Evolutionary conservation across 805 yeast genomes (phyloP).

Genomic region (Aciculoconidium aculeatum): DNA sequence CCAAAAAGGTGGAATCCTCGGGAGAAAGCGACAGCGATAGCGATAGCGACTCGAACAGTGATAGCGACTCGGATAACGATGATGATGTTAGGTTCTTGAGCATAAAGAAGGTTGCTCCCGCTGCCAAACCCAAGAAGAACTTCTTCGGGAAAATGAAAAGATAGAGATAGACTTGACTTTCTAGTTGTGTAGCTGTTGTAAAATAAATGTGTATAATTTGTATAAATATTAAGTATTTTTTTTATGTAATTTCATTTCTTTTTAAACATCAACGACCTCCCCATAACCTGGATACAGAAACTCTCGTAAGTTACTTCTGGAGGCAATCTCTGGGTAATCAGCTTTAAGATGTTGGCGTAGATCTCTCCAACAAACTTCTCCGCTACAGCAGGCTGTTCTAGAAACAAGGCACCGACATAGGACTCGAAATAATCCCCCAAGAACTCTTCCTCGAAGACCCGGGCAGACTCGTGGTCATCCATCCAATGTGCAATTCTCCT

Average conservation of each 20-base stretch:
- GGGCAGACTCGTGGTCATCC: constrained; percentile 11
- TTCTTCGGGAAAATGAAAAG: constrained; percentile 26
- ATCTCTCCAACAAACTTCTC: constrained; percentile 27
- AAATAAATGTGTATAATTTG: constrained; percentile 2
- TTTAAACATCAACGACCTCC: constrained; percentile 17
- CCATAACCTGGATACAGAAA: constrained; percentile 31
- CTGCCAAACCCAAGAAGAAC: constrained; percentile 10
- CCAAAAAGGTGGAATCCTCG: constrained; percentile 1
- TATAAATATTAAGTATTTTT: neutral
- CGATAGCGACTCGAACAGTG: constrained; percentile 11
- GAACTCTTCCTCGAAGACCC: constrained; percentile 35
- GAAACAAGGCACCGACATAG: constrained; percentile 36
- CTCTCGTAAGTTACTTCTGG: constrained; percentile 19
- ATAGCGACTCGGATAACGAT: constrained; percentile 8
- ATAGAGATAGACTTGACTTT: constrained; percentile 4
- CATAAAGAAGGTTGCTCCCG: constrained; percentile 14
- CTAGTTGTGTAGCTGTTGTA: neutral
- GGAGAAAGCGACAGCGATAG: constrained; percentile 11
- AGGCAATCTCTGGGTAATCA: constrained; percentile 15
- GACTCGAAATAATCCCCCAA: constrained; percentile 38
- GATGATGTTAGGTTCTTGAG: constrained; percentile 19
- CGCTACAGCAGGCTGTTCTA: constrained; percentile 33
- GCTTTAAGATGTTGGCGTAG: constrained; percentile 24
- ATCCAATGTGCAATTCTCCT: constrained; percentile 7
- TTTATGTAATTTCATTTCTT: constrained; percentile 2